Evolutionary conservation across 169 alveolate genomes (phyloP).

Genomic region (Plasmodium coatneyi): DNA sequence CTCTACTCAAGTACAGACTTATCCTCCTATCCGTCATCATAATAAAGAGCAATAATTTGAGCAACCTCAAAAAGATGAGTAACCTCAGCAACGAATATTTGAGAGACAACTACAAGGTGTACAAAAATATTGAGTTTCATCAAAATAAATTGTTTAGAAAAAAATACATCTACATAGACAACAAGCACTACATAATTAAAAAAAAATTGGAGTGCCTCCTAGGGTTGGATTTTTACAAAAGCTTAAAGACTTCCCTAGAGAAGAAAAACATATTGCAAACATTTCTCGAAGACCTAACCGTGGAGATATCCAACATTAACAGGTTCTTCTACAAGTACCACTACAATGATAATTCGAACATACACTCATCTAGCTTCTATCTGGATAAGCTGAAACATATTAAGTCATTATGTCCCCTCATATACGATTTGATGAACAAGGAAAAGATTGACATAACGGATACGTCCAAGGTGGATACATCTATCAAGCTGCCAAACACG

Average conservation of each 20-base stretch:
- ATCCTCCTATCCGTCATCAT: slow-evolving; percentile 29
- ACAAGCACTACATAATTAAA: slow-evolving; percentile 47
- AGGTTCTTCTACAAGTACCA: slow-evolving; percentile 25
- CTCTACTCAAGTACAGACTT: slow-evolving; percentile 48
- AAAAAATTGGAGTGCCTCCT: slow-evolving; percentile 46
- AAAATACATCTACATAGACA: slow-evolving; percentile 28
- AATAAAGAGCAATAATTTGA: slow-evolving; percentile 58
- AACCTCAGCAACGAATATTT: slow-evolving; percentile 1
- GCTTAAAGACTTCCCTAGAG: slow-evolving; percentile 23
- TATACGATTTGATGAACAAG: slow-evolving; percentile 16
- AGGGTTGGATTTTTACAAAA: slow-evolving; percentile 36
- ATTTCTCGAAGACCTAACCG: slow-evolving; percentile 38
- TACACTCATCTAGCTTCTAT: slow-evolving; percentile 49
- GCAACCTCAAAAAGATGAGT: slow-evolving; percentile 31
- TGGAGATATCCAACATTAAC: slow-evolving; percentile 15
- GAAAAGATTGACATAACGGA: slow-evolving; percentile 18
- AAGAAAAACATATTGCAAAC: slow-evolving; percentile 24
- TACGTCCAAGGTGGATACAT: slow-evolving; percentile 26
- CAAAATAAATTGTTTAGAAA: slow-evolving; percentile 35
- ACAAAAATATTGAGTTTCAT: slow-evolving; percentile 51
- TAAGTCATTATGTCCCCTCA: slow-evolving; percentile 34
- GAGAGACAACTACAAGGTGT: not conserved
- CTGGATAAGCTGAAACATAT: slow-evolving; percentile 29
- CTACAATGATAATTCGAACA: slow-evolving; percentile 57
- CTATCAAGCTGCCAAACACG: slow-evolving; percentile 12